These are phyloP conservation scores for Nakazawaea wyomingensis DNA, from an alignment of 805 yeast genomes.

Conservation along the genomic window DNA sequence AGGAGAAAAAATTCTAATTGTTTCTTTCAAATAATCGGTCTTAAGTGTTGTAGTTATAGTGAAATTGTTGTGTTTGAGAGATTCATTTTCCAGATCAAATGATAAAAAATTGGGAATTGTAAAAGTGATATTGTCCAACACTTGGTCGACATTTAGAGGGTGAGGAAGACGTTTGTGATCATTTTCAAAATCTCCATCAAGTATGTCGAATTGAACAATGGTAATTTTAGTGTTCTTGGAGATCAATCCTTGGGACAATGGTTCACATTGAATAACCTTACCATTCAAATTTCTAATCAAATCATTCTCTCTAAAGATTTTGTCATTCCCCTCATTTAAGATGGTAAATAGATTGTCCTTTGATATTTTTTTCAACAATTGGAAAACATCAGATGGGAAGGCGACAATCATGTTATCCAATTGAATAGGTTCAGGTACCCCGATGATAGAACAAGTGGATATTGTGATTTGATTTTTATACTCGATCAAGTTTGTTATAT, in stretches of 20 bases:
- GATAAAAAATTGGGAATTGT: slow-evolving; percentile 15
- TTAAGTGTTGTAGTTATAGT: not conserved
- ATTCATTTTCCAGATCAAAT: slow-evolving; percentile 3
- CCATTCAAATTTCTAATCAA: slow-evolving; percentile 41
- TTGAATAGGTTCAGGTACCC: slow-evolving; percentile 23
- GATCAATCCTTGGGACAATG: slow-evolving; percentile 63
- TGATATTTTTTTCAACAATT: slow-evolving; percentile 31
- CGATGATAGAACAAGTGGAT: slow-evolving; percentile 31
- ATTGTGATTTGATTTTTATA: slow-evolving; percentile 38
- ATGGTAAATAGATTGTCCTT: slow-evolving; percentile 26
- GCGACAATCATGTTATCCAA: slow-evolving; percentile 36
- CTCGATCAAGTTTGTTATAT: slow-evolving; percentile 29
- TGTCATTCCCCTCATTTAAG: slow-evolving; percentile 29
- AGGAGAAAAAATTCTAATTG: slow-evolving; percentile 14
- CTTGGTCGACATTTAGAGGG: slow-evolving; percentile 9
- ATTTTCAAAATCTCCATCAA: slow-evolving; percentile 12
- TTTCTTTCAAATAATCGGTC: not conserved
- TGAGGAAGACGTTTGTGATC: slow-evolving; percentile 9
- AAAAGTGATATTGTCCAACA: slow-evolving; percentile 15
- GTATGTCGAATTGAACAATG: slow-evolving; percentile 32
- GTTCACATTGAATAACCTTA: slow-evolving; percentile 58
- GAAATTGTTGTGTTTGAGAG: not conserved
- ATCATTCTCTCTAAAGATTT: slow-evolving; percentile 39
- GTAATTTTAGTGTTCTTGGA: slow-evolving; percentile 44
- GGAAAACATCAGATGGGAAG: slow-evolving; percentile 44